These are phyloP conservation scores for Carex arenaria DNA, from an alignment of 202 grass and related monocot species.

Conservation along the genomic window DNA sequence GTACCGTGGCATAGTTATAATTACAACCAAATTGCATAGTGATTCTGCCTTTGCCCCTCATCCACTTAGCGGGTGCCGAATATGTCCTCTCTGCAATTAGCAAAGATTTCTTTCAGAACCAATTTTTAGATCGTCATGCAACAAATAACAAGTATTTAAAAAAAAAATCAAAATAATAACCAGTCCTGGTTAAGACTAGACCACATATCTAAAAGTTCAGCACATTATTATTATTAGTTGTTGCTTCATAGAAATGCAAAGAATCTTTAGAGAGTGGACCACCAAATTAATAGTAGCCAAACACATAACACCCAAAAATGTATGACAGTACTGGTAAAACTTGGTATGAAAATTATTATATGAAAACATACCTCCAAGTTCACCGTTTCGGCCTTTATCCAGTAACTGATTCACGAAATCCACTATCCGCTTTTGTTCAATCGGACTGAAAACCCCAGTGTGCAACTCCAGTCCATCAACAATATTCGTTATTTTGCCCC, in stretches of 20 bases:
- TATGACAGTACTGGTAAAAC: background rate
- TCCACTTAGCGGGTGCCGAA: constrained; percentile 85
- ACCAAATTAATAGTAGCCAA: background rate
- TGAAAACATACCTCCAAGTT: constrained; percentile 67
- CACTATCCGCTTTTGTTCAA: constrained; percentile 65
- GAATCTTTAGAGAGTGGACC: background rate
- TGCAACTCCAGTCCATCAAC: constrained; percentile 80
- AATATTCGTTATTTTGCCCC: constrained; percentile 50
- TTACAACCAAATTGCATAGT: constrained; percentile 95
- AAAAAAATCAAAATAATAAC: background rate
- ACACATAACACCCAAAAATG: background rate
- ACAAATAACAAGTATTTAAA: background rate
- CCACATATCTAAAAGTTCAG: background rate
- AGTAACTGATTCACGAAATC: constrained; percentile 54
- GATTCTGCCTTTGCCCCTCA: constrained; percentile 78
- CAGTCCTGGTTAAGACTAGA: background rate
- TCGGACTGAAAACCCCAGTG: constrained; percentile 47
- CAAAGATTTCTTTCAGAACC: constrained; percentile 11
- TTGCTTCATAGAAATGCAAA: background rate
- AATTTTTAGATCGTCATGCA: constrained; percentile 13
- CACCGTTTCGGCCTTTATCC: constrained; percentile 43
- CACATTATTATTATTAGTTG: background rate
- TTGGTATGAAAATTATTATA: background rate
- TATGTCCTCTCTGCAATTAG: constrained; percentile 61
- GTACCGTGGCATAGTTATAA: constrained; percentile 87